These are phyloP conservation scores for Euphorbia schlechtendalii DNA, from an alignment of 441 rosid species.

Conservation along the genomic window DNA sequence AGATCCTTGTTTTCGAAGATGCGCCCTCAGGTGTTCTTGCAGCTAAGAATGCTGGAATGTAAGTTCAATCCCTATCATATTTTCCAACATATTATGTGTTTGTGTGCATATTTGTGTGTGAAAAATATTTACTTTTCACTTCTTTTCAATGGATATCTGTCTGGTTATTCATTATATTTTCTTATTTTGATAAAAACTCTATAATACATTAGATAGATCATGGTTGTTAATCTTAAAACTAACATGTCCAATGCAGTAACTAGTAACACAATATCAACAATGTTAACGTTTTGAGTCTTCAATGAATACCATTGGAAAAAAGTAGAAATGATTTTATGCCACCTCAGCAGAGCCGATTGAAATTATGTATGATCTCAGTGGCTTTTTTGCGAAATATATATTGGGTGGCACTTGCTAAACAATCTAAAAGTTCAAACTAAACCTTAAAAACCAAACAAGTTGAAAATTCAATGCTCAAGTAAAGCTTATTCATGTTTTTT, in stretches of 20 bases:
- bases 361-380: too few relatives aligned
- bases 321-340: background rate
- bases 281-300: background rate
- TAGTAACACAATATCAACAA: background rate
- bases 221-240: background rate
- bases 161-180: background rate
- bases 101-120: background rate
- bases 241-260: background rate
- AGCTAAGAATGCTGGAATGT: constrained; percentile 91
- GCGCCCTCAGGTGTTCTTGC: constrained; percentile 89
- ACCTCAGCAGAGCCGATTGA: too few relatives aligned
- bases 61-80: constrained; percentile 29
- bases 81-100: background rate
- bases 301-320: background rate
- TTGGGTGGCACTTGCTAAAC: too few relatives aligned
- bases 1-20: constrained; percentile 80
- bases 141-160: background rate
- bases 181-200: background rate
- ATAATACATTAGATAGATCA: background rate
- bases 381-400: too few relatives aligned
- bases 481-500: too few relatives aligned
- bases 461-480: too few relatives aligned
- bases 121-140: background rate
- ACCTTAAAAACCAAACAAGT: too few relatives aligned
- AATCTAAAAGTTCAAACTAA: too few relatives aligned